Base-by-base conservation (phyloP, 352 stramenopile species). In the Nothophytophthora sp. region DNA sequence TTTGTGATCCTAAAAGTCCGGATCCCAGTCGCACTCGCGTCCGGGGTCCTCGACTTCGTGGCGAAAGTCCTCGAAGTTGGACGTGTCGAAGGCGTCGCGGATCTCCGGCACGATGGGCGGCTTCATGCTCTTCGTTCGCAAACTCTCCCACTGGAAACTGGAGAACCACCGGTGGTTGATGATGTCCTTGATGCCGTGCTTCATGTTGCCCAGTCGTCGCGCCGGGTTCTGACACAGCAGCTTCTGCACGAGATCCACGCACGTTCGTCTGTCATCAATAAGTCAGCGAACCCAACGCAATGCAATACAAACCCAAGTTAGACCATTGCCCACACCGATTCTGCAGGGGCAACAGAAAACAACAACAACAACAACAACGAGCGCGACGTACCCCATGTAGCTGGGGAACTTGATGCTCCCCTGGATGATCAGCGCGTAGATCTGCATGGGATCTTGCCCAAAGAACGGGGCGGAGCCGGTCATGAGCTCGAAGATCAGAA, bases 401-500 rank as follows among this genome's bases (percentile, higher is more conserved):
- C 63, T 58, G 8, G 90, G 90, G 34, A 95, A 94, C 16, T 95
- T 90, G 43, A 97, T 70, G 42, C 83, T 88, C 30, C 84, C 88
- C 37, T 90, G 79, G 43, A 97, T 82, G 47, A 97, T 96, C 34
- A 95, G 76, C 36, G 91, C 85, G 62, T 97, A 97, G 48, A 97
- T 92, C 39, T 95, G 85, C 70, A 97, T 96, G 12, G 87, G 84
- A 20, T 95, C 90, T 42, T 96, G 77, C 16, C 90, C 90, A 46
- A 88, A 97, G 50, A 97, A 97, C 13, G 90, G 90, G 9, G 88
- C 83, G 1, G 66, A 77, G 16, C 90, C 90, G 10, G 78, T 81
- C 38, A 96, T 78, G 40, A 98, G 85, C 55, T 98, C 91, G 42
- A 84, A 96, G 39, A 97, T 92, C 16, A 97, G 73, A 12, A 97